These are phyloP conservation scores for Beauveria bassiana DNA, from an alignment of 2,329 filamentous ascomycete genomes.

Conservation along the genomic window DNA sequence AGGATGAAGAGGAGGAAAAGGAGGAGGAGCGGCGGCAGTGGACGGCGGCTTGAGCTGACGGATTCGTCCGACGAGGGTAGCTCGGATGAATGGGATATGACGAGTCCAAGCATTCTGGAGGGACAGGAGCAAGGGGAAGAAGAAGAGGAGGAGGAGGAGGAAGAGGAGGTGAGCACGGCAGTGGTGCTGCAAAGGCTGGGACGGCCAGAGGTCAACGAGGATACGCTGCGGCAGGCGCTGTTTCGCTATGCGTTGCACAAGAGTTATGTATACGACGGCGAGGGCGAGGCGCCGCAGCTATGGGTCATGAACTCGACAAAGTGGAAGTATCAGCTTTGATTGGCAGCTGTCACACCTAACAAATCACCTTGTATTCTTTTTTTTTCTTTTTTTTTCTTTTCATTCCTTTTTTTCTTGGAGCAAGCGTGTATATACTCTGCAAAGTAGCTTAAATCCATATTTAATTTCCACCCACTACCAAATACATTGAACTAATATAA, in stretches of 20 bases:
- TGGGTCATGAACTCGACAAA: constrained; percentile 23
- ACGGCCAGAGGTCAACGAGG: constrained; percentile 18
- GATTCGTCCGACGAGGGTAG: constrained; percentile 8
- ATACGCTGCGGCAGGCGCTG: constrained; percentile 19
- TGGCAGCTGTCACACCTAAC: neutral
- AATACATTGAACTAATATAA: neutral
- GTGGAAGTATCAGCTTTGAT: constrained; percentile 11
- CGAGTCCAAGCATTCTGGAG: too few relatives aligned
- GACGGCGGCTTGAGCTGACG: neutral
- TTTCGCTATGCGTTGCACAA: constrained; percentile 29
- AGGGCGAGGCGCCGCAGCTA: constrained; percentile 21
- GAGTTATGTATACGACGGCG: constrained; percentile 23
- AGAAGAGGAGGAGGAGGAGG: constrained; percentile 6
- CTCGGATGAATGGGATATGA: constrained; percentile 2
- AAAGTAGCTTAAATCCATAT: neutral
- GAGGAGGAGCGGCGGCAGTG: constrained; percentile 14
- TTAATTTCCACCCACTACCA: neutral
- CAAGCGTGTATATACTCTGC: neutral
- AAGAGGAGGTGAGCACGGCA: neutral
- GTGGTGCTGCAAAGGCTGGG: constrained; percentile 14
- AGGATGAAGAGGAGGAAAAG: too few relatives aligned
- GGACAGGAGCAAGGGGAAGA: neutral
- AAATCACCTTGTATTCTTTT: neutral
- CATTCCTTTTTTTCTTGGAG: neutral
- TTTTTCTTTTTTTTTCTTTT: neutral